Evolutionary conservation across 495 filamentous ascomycete species (phyloP).

Genomic region (Tuber melanosporum): DNA sequence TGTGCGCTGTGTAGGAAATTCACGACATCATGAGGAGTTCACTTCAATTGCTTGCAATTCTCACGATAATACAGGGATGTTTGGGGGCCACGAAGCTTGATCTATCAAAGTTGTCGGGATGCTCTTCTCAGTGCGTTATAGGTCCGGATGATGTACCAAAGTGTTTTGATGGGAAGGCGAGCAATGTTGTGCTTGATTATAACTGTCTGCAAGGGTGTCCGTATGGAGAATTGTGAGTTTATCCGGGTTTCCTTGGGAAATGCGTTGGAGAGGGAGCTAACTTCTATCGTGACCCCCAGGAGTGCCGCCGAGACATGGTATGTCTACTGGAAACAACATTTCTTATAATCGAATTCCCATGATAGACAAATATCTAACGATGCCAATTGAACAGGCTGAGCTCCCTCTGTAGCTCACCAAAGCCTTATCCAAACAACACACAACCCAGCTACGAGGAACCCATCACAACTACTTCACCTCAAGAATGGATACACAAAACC

Average conservation of each 20-base stretch:
- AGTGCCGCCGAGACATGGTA: neutral
- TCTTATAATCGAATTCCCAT: neutral
- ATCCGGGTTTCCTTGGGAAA: neutral
- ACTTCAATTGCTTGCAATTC: neutral
- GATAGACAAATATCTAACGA: neutral
- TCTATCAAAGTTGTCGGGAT: neutral
- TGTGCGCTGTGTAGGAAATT: neutral
- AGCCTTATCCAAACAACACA: neutral
- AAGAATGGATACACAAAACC: neutral
- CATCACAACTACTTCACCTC: neutral
- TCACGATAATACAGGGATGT: neutral
- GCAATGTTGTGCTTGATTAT: neutral
- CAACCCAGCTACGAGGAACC: neutral
- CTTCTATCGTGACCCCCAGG: neutral
- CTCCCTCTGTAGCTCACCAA: neutral
- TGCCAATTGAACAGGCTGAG: neutral
- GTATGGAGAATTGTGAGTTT: neutral
- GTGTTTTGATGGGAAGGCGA: neutral
- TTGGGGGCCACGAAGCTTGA: neutral
- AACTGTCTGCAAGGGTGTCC: neutral
- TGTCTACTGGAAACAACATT: neutral
- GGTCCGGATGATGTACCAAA: neutral
- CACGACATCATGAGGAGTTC: neutral
- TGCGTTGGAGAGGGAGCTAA: neutral
- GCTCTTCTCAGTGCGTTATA: neutral